phyloP scores from a whole-genome alignment of 2,329 filamentous ascomycete species.

The Amesomyces nigricolor region DNA sequence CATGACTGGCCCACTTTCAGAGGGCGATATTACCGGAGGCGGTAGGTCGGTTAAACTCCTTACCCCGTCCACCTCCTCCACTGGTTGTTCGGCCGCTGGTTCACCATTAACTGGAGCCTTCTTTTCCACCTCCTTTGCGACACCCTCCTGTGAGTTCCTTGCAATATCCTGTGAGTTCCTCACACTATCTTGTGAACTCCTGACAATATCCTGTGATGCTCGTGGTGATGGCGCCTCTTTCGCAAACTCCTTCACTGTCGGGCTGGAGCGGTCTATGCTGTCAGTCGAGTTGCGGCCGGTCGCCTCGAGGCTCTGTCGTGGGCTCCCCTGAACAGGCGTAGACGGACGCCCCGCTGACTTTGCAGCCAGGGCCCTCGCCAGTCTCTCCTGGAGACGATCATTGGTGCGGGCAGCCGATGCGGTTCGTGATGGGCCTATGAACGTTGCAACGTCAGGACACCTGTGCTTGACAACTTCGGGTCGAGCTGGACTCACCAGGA shows the following conservation, averaged over 20 bases:
- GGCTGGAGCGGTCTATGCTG: slow-evolving; percentile 23
- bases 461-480: slow-evolving; percentile 4
- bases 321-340: slow-evolving; percentile 36
- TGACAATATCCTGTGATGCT: slow-evolving; percentile 24
- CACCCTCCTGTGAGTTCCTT: slow-evolving; percentile 19
- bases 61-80: slow-evolving; percentile 6
- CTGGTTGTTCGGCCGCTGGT: neutral
- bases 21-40: neutral
- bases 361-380: slow-evolving; percentile 80
- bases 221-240: slow-evolving; percentile 23
- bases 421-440: slow-evolving; percentile 51
- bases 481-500: slow-evolving; percentile 26
- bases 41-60: slow-evolving; percentile 7
- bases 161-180: slow-evolving; percentile 24
- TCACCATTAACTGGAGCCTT: neutral
- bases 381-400: slow-evolving; percentile 79
- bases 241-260: slow-evolving; percentile 17
- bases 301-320: slow-evolving; percentile 38
- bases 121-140: neutral
- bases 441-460: slow-evolving; percentile 21
- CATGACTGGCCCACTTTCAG: neutral
- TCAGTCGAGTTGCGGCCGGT: slow-evolving; percentile 31
- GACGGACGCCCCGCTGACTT: slow-evolving; percentile 44
- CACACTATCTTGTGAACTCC: slow-evolving; percentile 23
- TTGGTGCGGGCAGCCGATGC: slow-evolving; percentile 61